phyloP scores from a whole-genome alignment of 768 basidiomycete genomes.

The Lactarius sanguifluus region DNA sequence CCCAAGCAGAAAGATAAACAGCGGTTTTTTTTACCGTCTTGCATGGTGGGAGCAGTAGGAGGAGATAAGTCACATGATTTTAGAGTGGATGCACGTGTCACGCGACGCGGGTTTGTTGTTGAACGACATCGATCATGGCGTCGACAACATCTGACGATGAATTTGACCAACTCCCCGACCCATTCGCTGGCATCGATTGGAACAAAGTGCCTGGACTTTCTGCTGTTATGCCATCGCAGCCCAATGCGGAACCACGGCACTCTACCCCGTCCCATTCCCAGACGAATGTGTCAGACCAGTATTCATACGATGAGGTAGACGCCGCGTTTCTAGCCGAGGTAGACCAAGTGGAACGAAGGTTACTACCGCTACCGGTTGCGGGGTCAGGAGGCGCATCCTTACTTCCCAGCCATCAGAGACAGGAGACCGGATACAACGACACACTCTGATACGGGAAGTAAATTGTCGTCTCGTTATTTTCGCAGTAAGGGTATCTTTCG shows the following conservation, averaged over 20 bases:
- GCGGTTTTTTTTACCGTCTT: conserved; percentile 11
- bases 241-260: not conserved
- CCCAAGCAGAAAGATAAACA: not conserved
- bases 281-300: conserved; percentile 25
- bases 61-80: not conserved
- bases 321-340: conserved; percentile 26
- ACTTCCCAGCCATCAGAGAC: not conserved
- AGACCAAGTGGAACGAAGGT: conserved; percentile 12
- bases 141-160: conserved; percentile 41
- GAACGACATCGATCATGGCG: not conserved
- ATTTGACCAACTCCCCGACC: conserved; percentile 54
- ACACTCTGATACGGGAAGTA: not conserved
- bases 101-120: not conserved
- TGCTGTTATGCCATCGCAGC: not conserved
- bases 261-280: conserved; percentile 3
- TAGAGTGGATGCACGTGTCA: not conserved
- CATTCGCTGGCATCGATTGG: conserved; percentile 51
- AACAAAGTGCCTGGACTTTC: conserved; percentile 40
- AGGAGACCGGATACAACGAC: conserved; percentile 5
- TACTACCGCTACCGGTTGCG: conserved; percentile 1
- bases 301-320: conserved; percentile 35
- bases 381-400: not conserved
- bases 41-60: not conserved
- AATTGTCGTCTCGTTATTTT: conserved; percentile 21
- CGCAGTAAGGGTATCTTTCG: conserved; percentile 5